phyloP scores from a whole-genome alignment of 2,329 filamentous ascomycete species.

The Xylaria sp. region DNA sequence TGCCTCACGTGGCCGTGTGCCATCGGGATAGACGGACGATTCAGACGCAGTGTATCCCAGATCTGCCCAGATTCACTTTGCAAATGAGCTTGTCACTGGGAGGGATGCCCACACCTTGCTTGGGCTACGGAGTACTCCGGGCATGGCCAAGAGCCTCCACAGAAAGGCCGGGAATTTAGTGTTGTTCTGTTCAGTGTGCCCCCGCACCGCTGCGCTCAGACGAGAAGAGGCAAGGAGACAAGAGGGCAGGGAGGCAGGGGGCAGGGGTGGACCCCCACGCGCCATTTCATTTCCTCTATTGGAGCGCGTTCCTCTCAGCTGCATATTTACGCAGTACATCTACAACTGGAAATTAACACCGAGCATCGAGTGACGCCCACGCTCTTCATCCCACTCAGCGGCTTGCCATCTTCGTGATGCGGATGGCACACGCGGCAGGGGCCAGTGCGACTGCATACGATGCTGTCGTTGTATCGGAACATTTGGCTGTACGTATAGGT shows the following conservation, averaged over 20 bases:
- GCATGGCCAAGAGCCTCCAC: constrained; percentile 13
- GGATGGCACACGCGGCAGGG: constrained; percentile 30
- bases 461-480: constrained; percentile 10
- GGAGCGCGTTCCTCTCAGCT: constrained; percentile 31
- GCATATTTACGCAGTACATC: constrained; percentile 14
- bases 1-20: constrained; percentile 24
- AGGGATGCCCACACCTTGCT: constrained; percentile 2
- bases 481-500: constrained; percentile 2
- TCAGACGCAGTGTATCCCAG: constrained; percentile 3
- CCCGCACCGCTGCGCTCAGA: constrained; percentile 27
- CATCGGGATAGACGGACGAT: constrained; percentile 20
- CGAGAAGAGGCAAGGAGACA: constrained; percentile 19
- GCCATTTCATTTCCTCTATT: constrained; percentile 36
- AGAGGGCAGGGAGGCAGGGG: not conserved
- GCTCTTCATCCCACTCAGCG: constrained; percentile 29
- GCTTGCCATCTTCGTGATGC: constrained; percentile 34
- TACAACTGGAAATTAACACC: constrained; percentile 37
- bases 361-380: constrained; percentile 36
- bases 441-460: constrained; percentile 28
- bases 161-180: constrained; percentile 16
- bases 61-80: not conserved
- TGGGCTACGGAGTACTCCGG: constrained; percentile 18
- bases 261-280: constrained; percentile 35
- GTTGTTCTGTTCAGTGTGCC: not conserved
- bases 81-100: constrained; percentile 12